Evolutionary conservation across 345 rosid species (phyloP).

Genomic region (Geranium rotundifolium): DNA sequence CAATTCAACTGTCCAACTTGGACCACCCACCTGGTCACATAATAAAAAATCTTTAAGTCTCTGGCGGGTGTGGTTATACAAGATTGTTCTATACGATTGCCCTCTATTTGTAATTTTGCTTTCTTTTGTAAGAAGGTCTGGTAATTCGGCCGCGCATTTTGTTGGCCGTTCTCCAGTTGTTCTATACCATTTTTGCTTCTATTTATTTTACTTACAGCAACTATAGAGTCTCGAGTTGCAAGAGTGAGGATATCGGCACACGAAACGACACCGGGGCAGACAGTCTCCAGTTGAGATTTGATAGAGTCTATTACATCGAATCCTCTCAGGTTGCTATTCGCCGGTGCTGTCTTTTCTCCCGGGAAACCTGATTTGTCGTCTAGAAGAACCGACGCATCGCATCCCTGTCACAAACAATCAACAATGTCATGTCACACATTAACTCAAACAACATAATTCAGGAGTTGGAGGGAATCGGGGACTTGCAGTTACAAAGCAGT

Average conservation of each 20-base stretch:
- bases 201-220: conserved; percentile 35
- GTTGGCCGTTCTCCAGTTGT: too few relatives aligned
- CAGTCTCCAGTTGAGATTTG: conserved; percentile 81
- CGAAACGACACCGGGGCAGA: conserved; percentile 81
- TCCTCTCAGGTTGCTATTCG: conserved; percentile 45
- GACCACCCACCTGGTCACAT: conserved; percentile 65
- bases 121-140: too few relatives aligned
- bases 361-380: conserved; percentile 54
- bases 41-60: neutral
- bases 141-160: too few relatives aligned
- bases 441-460: too few relatives aligned
- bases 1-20: conserved; percentile 86
- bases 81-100: too few relatives aligned
- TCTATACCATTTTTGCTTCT: too few relatives aligned
- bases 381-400: conserved; percentile 77
- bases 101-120: too few relatives aligned
- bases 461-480: too few relatives aligned
- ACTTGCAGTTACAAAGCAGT: too few relatives aligned
- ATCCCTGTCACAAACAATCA: conserved; percentile 44
- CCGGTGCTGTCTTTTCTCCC: conserved; percentile 71
- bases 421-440: too few relatives aligned
- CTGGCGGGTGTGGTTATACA: too few relatives aligned
- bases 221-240: conserved; percentile 81
- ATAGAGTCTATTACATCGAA: conserved; percentile 58
- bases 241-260: conserved; percentile 87